Base-by-base conservation (phyloP, 306 rosid genomes). In the Casuarina glauca region DNA sequence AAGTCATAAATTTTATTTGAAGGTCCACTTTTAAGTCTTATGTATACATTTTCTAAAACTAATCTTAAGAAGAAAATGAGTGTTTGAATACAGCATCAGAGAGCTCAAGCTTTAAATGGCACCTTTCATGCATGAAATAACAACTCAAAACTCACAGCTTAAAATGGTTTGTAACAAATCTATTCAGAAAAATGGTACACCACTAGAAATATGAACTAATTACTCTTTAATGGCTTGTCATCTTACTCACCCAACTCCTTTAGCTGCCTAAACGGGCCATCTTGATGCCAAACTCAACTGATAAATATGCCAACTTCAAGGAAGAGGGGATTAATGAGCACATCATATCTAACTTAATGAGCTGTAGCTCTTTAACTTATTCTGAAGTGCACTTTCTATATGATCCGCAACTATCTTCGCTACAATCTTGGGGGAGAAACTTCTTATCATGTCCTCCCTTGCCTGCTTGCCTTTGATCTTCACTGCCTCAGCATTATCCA, bases 371-470 rank as follows among this genome's bases (percentile, higher is more conserved):
- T 79, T 17, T 35, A 9, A 48, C 53, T 60, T 69, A 74, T 44
- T 45, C 63, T 73, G 51, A 43, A 89, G 60, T 52, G 88, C 83
- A 20, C 20, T 77, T 63, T 62, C 79, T 78, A 93, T 78, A 32
- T 86, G 90, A 4, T 82, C 78, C 0, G 74, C 38, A 49, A 93
- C 90, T 73, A 87, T 84, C 60, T 81, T 85, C 0, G 93, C 94
- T n/a, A 91, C 91, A 44, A 82, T 76, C 80, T 88, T 84, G 2
- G 97, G 97, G 16, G 98, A 84, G 70, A 89, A 93, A 78, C 76
- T 77, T 20, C 80, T 62, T 13, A 88, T 74, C 97, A 89, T 91
- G 87, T 93, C 92, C 80, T 86, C 84, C 74, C 98, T 91, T 17
- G 93, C 97, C 71, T 68, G 74, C 55, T 63, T 78, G 4, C 97